Evolutionary conservation across 345 rosid genomes (phyloP), one percentile per base, ranked within the genome.

Genomic region (Acer campestre): DNA sequence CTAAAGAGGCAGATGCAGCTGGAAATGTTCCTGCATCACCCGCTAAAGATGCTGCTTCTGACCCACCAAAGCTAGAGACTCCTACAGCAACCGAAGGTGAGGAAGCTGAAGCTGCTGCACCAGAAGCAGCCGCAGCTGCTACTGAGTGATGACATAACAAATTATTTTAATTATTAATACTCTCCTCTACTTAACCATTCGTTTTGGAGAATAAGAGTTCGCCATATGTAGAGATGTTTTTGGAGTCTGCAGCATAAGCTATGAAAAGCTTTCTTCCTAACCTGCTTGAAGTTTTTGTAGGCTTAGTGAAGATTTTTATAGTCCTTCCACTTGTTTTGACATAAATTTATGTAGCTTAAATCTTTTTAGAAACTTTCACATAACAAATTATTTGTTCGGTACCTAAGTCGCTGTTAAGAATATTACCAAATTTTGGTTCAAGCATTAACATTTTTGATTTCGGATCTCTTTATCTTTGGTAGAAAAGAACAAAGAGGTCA

Each of bases 1-100:
- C 86, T 22, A 86, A 85, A 82, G 84, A 77, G 8, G 80, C 25
- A 35, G 38, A 35, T 35, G 76, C 22, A 70, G 84, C 49, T 6
- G 76, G 18, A 70, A 84, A 75, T 63, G 77, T 76, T 48, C 80
- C 80, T 18, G 78, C 78, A 2, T 77, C 86, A 10, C 88, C 89
- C 42, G 80, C 86, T 27, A 86, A 85, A 82, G 84, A 77, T 10
- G 80, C 25, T 53, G 86, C 74, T 62, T 75, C 77, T 49, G 91
- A 84, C 59, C 75, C 84, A 29, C 78, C 84, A 0, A 80, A 79
- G 63, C 75, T 67, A 29, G 91, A 80, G 71, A 80, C 70, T 75
- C 81, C 79, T 61, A 68, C 67, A 66, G 83, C 73, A 9, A 79
- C 70, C 9, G 91, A 85, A 64, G 86, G 78, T 59, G 82, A 82